Evolutionary conservation across 305 asterid genomes (phyloP), one percentile per base, ranked within the genome.

Genomic region (Salvia sclarea): DNA sequence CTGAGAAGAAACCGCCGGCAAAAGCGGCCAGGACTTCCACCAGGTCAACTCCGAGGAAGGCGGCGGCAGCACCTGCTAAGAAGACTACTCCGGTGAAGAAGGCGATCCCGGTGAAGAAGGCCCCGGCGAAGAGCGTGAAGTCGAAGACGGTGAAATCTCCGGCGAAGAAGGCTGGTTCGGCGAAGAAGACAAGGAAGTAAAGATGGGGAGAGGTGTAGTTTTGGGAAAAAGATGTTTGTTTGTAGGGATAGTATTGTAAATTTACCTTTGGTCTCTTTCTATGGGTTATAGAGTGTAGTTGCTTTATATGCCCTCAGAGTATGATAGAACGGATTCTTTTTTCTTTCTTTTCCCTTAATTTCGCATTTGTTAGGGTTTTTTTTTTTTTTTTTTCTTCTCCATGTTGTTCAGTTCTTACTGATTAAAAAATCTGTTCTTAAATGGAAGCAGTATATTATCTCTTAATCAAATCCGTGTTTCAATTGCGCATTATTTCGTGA

Each of bases 191-290:
- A 25, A 85, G 21, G 82, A 89, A 88, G 79, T 88, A 64, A 66
- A 17, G 84, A 76, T 21, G 28, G 20, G 44, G 45, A 66, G 77
- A 41, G 56, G 74, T 77, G 76, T 66, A 80, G 70, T 71, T 69
- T 22, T 71, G 33, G 82, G 54, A 24, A 35, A 5, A 0, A 3
- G 38, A 12, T 61, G 62, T 66, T 44, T 81, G 81, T 73, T 58
- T 78, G 83, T 87, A 80, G 86, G 88, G 92, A 61, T 71, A 76
- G 73, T 49, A 6, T 1, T 89, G 96, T 91, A 87, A 85, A 91
- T 85, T 59, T 49, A 21, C 41, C 50, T 35, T 35, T 30, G 71
- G 69, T 47, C 30, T 40, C 20, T 44, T 78, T 73, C 52, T 41
- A 52, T 65, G 78, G 77, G 79, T 69, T 25, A 47, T 66, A 73